Percentiles rank a stretch among this genome's conserved stretches.
phyloP scores from a whole-genome alignment of 2,329 filamentous ascomycete genomes.

The Colletotrichum sp. region DNA sequence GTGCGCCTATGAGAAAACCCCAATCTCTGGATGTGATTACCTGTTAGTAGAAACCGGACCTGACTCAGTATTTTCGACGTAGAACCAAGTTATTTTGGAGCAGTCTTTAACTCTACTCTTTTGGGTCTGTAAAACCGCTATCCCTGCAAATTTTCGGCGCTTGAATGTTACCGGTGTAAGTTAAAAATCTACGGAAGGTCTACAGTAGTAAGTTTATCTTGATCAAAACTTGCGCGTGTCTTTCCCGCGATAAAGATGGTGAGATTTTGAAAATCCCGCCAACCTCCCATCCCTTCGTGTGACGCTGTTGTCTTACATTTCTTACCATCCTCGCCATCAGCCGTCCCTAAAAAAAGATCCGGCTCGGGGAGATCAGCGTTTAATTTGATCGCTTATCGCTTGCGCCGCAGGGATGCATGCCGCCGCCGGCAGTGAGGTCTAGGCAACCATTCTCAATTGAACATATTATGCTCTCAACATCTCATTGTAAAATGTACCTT shows the following conservation, averaged over 20 bases:
- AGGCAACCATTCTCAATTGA: background rate
- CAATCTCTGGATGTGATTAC: background rate
- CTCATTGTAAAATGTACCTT: background rate
- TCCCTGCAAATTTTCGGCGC: background rate
- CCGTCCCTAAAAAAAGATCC: background rate
- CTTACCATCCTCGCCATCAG: background rate
- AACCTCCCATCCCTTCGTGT: background rate
- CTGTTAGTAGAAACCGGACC: background rate
- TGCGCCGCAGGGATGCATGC: background rate
- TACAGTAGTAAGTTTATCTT: background rate
- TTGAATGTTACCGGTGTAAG: background rate
- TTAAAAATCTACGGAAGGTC: background rate
- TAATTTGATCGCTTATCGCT: background rate
- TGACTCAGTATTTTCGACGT: background rate
- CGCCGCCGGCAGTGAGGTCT: background rate
- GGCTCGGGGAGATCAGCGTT: background rate
- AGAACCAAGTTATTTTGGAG: background rate
- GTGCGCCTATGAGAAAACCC: background rate
- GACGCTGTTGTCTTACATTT: background rate
- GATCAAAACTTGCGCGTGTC: background rate
- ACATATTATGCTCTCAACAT: background rate
- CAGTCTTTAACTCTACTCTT: background rate
- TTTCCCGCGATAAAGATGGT: background rate
- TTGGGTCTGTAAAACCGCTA: background rate
- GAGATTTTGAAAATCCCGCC: background rate